Base-by-base conservation (phyloP, 495 filamentous ascomycete species). In the Penicillium flavigenum region DNA sequence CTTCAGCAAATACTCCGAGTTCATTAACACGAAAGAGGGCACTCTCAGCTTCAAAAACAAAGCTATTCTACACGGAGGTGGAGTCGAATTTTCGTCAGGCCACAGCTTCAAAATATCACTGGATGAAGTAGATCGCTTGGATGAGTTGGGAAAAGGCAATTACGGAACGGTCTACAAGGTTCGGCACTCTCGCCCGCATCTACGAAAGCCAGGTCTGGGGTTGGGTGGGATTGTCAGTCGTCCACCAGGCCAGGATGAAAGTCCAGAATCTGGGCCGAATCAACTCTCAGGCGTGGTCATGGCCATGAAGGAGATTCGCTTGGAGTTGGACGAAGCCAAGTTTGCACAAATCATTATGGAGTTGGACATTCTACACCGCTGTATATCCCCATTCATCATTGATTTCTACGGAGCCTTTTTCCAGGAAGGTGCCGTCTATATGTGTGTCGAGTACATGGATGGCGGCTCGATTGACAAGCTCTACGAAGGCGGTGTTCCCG, bases 401-500 rank as follows among this genome's bases (percentile, higher is more conserved):
- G 93, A 98, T 67, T 99, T 99, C 67, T 99, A 96, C 70, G 94
- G 94, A 8, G 94, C 94, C 3, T 99, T 99, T 72, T 99, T 96
- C 78, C 94, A 99, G 72, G 94, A 99, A 76, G 94, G 94, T 20
- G 92, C 94, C 1, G 94, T 99, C 5, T 99, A 98, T 69, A 98
- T 99, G 72, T 99, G 94, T 74, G 95, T 99, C 70, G 94, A 99
- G 70, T 96, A 89, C 68, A 99, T 99, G 94, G 92, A 99, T 73
- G 94, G 95, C 51, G 94, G 94, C n/a, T 96, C 92, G 39, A 91
- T 98, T 64, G 94, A 99, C 75, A 96, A 96, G 64, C 73, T 98
- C 17, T 99, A 99, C 71, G 86, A 83, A n/a, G 90, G 91, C 52
- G 94, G 94, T 31, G 86, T 99, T 47, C 90, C 94, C 2, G 94